These are phyloP conservation scores for Psilocybe mexicana DNA, from an alignment of 1,284 basidiomycete species.

Conservation along the genomic window DNA sequence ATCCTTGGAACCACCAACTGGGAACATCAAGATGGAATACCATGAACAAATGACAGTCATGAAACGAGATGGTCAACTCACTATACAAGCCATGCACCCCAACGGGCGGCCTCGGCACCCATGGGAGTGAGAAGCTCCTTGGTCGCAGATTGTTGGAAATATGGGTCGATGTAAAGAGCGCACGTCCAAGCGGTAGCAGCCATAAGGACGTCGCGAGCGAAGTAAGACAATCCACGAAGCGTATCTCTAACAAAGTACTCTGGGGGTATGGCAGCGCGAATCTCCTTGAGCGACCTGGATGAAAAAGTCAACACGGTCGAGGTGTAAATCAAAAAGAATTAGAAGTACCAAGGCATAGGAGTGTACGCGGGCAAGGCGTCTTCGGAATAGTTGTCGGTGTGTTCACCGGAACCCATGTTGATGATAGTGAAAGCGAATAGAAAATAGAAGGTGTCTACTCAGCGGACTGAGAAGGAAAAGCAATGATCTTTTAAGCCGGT, in stretches of 20 bases:
- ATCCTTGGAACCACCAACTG: constrained; percentile 64
- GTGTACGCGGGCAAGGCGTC: constrained; percentile 42
- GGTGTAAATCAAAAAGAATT: neutral
- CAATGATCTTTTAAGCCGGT: constrained; percentile 6
- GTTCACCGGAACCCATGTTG: constrained; percentile 21
- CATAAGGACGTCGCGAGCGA: constrained; percentile 48
- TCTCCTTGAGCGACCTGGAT: constrained; percentile 52
- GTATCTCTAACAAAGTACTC: constrained; percentile 46
- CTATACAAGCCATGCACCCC: constrained; percentile 51
- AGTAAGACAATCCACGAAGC: constrained; percentile 37
- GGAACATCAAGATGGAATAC: constrained; percentile 15
- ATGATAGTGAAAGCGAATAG: constrained; percentile 17
- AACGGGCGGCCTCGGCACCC: constrained; percentile 41
- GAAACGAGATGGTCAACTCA: constrained; percentile 24
- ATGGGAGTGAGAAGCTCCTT: constrained; percentile 32
- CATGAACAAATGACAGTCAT: neutral
- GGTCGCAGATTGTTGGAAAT: constrained; percentile 31
- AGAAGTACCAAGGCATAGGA: constrained; percentile 47
- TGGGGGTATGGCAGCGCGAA: constrained; percentile 53
- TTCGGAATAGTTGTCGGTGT: constrained; percentile 33
- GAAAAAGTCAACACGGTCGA: neutral
- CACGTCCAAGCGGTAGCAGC: constrained; percentile 45
- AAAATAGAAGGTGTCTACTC: neutral
- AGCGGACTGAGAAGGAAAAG: constrained; percentile 10
- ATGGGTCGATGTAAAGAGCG: constrained; percentile 49